Evolutionary conservation across 1,139 yeast genomes (phyloP), one percentile per base, ranked within the genome.

Genomic region (Lodderomyces beijingensis): DNA sequence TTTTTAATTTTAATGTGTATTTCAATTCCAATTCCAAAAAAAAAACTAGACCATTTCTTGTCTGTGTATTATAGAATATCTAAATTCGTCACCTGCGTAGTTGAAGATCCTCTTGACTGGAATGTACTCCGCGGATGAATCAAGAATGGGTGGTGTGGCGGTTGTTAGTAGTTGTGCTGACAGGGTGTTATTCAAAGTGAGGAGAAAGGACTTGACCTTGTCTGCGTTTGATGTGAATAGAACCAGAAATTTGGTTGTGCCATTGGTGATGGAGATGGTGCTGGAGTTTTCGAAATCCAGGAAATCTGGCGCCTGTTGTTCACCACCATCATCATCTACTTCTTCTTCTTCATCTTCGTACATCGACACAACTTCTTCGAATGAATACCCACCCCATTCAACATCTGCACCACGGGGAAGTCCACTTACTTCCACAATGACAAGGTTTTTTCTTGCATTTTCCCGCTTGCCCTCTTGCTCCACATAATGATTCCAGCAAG

Each of bases 331-430:
- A 16, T 34, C 37, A 4, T 34, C 42, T 5, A 50, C 59, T 15
- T 57, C 65, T 12, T 54, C 63, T 9, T 62, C 71, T 16, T 65
- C 70, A 31, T 70, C 71, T 24, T 67, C 74, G 33, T 68, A 63
- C 49, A 61, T 49, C 3, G 51, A 57, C 3, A 49, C 55, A 3
- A 59, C 31, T 19, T 59, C 56, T 37, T 65, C 65, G 43, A 62
- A 75, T 5, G 75, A 54, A 4, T 70, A 45, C 1, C 88, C 89
- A 26, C 84, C 75, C 93, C 95, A 86, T 58, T 89, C 97, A 13
- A 83, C 73, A 10, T 54, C 50, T 0, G 95, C 93, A 23, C 67
- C 66, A 31, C 75, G 74, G 1, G 97, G 97, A 31, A 91, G 60
- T 17, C 60, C 67, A 1, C 62, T 55, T 0, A 87, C 86, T 40